A percentile compares a stretch with the other conserved stretches of the same genome.
Conservation (phyloP, 2,329 filamentous ascomycete species). For the Paecilomyces sp. region DNA sequence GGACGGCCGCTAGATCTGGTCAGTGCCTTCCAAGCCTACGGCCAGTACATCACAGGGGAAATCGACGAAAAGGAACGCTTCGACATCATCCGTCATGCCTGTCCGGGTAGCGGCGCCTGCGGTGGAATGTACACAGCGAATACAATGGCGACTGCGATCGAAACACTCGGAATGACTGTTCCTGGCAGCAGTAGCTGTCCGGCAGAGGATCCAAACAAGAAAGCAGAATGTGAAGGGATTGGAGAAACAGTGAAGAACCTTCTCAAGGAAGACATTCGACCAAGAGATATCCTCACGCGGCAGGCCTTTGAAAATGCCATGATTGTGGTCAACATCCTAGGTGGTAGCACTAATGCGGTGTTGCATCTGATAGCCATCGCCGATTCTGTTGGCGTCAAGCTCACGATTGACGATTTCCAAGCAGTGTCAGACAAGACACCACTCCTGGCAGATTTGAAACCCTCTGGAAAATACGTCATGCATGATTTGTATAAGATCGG, state of each 20-base stretch:
- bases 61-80: background rate
- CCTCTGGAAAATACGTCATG: slow-evolving; percentile 48
- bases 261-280: background rate
- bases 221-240: background rate
- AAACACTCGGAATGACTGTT: background rate
- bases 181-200: background rate
- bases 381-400: background rate
- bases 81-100: background rate
- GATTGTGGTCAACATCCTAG: background rate
- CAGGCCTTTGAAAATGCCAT: background rate
- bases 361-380: background rate
- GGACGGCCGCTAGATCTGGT: background rate
- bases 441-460: slow-evolving; percentile 64
- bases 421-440: slow-evolving; percentile 62
- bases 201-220: background rate
- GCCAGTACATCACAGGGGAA: background rate
- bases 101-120: background rate
- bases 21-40: background rate
- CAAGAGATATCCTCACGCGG: background rate
- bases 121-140: background rate
- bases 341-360: background rate
- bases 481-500: slow-evolving; percentile 37
- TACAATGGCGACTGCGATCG: background rate
- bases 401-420: slow-evolving; percentile 45
- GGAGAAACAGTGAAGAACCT: background rate